Conservation (phyloP, 352 stramenopile species). For the Thalassiosira ordinaria region DNA sequence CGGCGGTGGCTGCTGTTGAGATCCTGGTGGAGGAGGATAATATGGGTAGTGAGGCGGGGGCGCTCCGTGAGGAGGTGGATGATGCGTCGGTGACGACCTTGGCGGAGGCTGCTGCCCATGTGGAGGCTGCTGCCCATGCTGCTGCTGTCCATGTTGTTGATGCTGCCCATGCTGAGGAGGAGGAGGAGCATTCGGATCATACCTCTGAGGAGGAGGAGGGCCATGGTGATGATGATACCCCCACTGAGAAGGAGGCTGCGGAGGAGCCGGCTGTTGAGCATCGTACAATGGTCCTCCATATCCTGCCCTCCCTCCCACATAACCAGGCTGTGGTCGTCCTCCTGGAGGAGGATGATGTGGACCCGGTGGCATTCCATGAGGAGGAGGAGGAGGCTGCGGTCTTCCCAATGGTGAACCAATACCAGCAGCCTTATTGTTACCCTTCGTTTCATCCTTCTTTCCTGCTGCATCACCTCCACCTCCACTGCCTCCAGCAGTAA, state of each 20-base stretch:
- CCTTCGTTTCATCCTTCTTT: background rate
- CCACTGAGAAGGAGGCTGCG: background rate
- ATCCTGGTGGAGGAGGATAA: background rate
- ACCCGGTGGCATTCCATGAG: too few relatives aligned
- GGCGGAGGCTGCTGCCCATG: background rate
- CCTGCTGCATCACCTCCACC: background rate
- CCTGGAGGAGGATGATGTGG: background rate
- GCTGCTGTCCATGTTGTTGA: too few relatives aligned
- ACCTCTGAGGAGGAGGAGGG: too few relatives aligned
- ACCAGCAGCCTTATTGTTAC: background rate
- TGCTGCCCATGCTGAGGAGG: background rate
- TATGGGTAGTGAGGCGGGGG: background rate
- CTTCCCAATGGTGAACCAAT: too few relatives aligned
- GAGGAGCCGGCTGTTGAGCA: slow-evolving; percentile 20
- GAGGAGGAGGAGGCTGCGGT: too few relatives aligned
- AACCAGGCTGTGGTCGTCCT: background rate
- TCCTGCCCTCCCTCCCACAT: slow-evolving; percentile 5
- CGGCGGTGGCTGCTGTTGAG: background rate
- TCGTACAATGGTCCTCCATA: slow-evolving; percentile 27
- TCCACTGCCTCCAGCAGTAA: background rate
- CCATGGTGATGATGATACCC: background rate
- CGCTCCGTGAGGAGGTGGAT: slow-evolving; percentile 10
- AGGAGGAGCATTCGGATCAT: too few relatives aligned
- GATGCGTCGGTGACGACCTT: background rate
- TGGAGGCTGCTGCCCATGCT: too few relatives aligned